phyloP scores from a whole-genome alignment of 1,284 basidiomycete genomes.

The Trichosporon coremiiforme region DNA sequence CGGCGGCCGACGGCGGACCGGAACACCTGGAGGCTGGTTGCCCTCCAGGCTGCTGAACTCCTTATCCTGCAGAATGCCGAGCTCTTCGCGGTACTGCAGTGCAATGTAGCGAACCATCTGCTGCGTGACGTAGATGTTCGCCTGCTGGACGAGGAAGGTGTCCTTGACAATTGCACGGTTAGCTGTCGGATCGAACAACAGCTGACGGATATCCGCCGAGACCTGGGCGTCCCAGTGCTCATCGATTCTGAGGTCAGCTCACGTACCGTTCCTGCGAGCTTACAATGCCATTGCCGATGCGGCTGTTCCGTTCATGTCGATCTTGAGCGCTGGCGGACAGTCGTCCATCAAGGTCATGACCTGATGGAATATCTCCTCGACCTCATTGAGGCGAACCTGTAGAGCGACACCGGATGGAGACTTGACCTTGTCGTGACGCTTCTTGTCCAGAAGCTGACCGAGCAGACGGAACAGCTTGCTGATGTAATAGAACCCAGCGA shows the following conservation, averaged over 20 bases:
- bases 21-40: constrained; percentile 64
- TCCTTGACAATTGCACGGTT: constrained; percentile 77
- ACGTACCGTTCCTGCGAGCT: background rate
- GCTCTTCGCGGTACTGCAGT: constrained; percentile 82
- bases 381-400: constrained; percentile 47
- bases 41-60: constrained; percentile 28
- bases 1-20: constrained; percentile 24
- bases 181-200: constrained; percentile 79
- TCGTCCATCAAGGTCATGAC: constrained; percentile 50
- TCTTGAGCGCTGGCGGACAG: constrained; percentile 44
- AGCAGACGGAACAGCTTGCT: constrained; percentile 68
- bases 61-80: constrained; percentile 60
- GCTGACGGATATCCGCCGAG: constrained; percentile 80
- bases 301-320: constrained; percentile 36
- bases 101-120: constrained; percentile 87
- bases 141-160: constrained; percentile 83
- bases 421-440: constrained; percentile 40
- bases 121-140: constrained; percentile 83
- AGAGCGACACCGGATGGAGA: constrained; percentile 45
- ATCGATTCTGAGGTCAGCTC: constrained; percentile 34
- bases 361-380: constrained; percentile 47
- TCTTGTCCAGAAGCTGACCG: constrained; percentile 47
- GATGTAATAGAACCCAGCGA: constrained; percentile 81
- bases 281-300: constrained; percentile 32
- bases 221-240: constrained; percentile 55